A percentile compares a stretch with the other conserved stretches of the same genome.
Evolutionary conservation across 495 filamentous ascomycete genomes (phyloP).

Genomic region (Podospora australis): DNA sequence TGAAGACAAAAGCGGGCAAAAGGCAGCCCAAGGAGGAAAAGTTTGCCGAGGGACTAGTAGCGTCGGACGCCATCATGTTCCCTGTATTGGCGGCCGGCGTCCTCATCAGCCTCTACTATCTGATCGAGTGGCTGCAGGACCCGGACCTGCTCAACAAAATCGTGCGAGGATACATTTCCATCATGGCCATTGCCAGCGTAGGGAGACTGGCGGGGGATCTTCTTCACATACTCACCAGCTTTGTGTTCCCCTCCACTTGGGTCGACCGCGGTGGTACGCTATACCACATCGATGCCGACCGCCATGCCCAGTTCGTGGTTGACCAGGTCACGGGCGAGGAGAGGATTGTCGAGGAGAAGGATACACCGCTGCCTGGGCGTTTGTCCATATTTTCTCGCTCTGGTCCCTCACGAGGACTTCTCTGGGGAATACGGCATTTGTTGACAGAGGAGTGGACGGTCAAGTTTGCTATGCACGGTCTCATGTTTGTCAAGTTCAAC

Average conservation of each 20-base stretch:
- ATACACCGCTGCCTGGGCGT: slow-evolving; percentile 39
- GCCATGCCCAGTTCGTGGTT: slow-evolving; percentile 19
- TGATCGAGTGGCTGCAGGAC: slow-evolving; percentile 85
- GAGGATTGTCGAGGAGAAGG: slow-evolving; percentile 20
- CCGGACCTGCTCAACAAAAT: slow-evolving; percentile 76
- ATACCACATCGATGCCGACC: slow-evolving; percentile 37
- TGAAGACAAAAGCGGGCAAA: slow-evolving; percentile 41
- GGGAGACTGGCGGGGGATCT: slow-evolving; percentile 61
- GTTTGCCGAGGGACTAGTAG: slow-evolving; percentile 67
- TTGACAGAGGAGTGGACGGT: slow-evolving; percentile 44
- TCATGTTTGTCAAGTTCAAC: slow-evolving; percentile 27
- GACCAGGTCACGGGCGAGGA: slow-evolving; percentile 12
- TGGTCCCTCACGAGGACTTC: slow-evolving; percentile 9
- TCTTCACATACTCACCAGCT: slow-evolving; percentile 55
- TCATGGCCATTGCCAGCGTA: slow-evolving; percentile 69
- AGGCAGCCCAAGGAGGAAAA: slow-evolving; percentile 52
- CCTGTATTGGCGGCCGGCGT: slow-evolving; percentile 71
- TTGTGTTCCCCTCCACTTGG: slow-evolving; percentile 67
- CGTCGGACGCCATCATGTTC: slow-evolving; percentile 80
- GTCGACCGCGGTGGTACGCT: slow-evolving; percentile 34
- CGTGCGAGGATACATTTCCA: slow-evolving; percentile 76
- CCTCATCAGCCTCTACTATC: slow-evolving; percentile 73
- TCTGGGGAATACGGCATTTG: slow-evolving; percentile 42
- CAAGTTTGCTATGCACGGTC: slow-evolving; percentile 33
- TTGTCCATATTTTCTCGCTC: slow-evolving; percentile 29